Percentiles rank a stretch among this genome's conserved stretches.
phyloP scores from a whole-genome alignment of 257 asterid species.

The Solanum pennellii region DNA sequence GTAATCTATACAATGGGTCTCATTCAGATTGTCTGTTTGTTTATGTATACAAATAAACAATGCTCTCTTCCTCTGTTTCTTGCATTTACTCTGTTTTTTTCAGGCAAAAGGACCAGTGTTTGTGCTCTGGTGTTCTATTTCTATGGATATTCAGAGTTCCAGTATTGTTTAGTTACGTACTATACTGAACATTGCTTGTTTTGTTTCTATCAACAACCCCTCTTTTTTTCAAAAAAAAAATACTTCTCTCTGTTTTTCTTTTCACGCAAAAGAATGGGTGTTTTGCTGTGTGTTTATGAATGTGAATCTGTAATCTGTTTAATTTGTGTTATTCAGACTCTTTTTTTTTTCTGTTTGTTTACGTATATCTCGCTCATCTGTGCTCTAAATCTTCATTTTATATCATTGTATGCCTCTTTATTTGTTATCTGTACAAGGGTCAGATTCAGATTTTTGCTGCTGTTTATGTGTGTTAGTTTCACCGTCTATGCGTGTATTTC shows the following conservation, averaged over 20 bases:
- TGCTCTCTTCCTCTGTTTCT: neutral
- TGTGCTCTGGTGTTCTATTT: neutral
- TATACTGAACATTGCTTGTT: neutral
- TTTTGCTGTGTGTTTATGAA: neutral
- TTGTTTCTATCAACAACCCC: neutral
- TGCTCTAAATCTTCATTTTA: neutral
- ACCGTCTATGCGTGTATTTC: neutral
- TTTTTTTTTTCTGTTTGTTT: neutral
- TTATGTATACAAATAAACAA: neutral
- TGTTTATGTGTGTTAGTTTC: neutral
- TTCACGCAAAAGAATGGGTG: neutral
- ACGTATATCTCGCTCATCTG: neutral
- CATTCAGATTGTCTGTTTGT: neutral
- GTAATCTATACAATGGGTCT: neutral
- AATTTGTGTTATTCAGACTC: neutral
- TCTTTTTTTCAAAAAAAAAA: fast-evolving
- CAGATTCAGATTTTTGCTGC: neutral
- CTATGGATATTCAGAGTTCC: neutral
- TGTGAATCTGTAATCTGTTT: neutral
- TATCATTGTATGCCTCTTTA: neutral
- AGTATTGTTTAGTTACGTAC: neutral
- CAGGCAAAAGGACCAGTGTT: neutral
- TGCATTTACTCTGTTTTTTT: neutral
- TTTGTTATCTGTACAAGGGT: neutral
- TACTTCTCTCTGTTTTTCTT: neutral